These are phyloP conservation scores for Tuber umbilicatum DNA, from an alignment of 495 filamentous ascomycete species.

Conservation along the genomic window DNA sequence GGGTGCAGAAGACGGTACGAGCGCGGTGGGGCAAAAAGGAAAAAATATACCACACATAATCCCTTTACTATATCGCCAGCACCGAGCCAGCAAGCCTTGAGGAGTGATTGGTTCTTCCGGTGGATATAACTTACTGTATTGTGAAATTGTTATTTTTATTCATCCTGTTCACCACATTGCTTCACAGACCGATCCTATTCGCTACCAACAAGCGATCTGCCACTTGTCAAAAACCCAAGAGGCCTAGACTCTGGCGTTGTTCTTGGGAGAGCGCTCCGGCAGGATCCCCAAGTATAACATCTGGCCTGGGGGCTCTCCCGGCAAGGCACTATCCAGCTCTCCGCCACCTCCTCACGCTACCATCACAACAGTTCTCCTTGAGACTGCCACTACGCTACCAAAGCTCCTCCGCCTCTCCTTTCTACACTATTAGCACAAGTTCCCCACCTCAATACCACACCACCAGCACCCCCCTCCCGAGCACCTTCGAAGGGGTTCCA, in stretches of 20 bases:
- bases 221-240: neutral
- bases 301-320: neutral
- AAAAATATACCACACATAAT: too few species aligned
- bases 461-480: neutral
- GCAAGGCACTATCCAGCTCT: neutral
- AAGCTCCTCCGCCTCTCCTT: neutral
- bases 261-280: neutral
- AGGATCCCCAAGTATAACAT: neutral
- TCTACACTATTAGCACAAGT: neutral
- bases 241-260: neutral
- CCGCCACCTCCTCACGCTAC: neutral
- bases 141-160: neutral
- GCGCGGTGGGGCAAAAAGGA: too few species aligned
- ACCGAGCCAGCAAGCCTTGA: neutral
- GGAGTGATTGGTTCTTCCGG: neutral
- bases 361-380: neutral
- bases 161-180: neutral
- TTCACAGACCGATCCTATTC: neutral
- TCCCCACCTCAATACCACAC: neutral
- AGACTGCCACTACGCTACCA: neutral
- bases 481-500: neutral
- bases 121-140: neutral
- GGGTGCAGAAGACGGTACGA: neutral
- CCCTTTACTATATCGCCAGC: too few species aligned
- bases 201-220: neutral